Base-by-base conservation (phyloP, 2,329 filamentous ascomycete genomes). In the Fusarium sulawesiense region DNA sequence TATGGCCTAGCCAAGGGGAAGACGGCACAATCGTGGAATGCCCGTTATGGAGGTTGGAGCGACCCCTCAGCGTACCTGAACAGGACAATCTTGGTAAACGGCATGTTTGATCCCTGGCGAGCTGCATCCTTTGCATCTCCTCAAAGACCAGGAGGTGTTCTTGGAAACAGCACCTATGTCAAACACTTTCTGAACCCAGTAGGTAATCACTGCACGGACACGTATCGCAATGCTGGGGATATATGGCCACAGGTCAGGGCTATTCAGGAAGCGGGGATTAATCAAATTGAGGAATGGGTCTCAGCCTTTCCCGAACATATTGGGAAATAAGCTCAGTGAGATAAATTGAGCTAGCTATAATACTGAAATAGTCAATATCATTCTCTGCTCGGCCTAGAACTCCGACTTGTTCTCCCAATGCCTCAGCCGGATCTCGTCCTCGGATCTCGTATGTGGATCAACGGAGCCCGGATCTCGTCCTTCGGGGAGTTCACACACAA, bases 181-280 rank as follows among this genome's bases (percentile, higher is more conserved):
- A 60, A 48, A 6, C 57, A 60, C 21, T 60, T 48, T 3, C 4
- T 60, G 14, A 59, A 60, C 7, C 42, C 32, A 3, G 1, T 48
- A 3, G 57, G 57, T 6, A 59, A 59, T 12, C 54, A 60, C 14
- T 60, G 57, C 7, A 59, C 57, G 0, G 57, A 60, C 25, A 48
- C 41, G 2, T 59, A 10, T n/a, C 54, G 42, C 7, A 60, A 60
- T 2, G 57, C 57, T 13, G 54, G 57, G 18, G 23, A 20, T 25
- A 41, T 60, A 3, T 60, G 57, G 57, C 54, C 57, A 3, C 54
- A 60, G 12, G 54, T 60, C 21, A 59, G 37, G 7, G 54, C 57
- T 6, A 48, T 59, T 3, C 57, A 60, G 30, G 54, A 60, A 23
- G 57, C 57, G 2, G 57, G 57, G 5, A 59, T 60, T 16, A 9